These are phyloP conservation scores for Podospora pseudocomata DNA, from an alignment of 495 filamentous ascomycete genomes.

Conservation along the genomic window DNA sequence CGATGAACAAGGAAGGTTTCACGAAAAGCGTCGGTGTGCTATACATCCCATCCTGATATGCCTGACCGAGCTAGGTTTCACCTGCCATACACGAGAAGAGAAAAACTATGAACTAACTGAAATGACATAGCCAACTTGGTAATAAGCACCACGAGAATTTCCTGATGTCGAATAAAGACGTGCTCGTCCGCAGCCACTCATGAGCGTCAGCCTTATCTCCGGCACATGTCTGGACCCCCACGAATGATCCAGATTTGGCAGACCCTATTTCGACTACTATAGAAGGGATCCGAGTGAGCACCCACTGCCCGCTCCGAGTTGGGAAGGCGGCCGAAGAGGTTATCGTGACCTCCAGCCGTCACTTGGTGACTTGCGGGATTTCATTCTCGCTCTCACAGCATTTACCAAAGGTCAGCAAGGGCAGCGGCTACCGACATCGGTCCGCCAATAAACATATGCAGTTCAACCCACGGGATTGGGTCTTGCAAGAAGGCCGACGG, in stretches of 20 bases:
- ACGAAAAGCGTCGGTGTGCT: slow-evolving; percentile 1
- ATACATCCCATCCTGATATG: background rate
- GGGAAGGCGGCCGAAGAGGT: background rate
- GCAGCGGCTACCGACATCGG: slow-evolving; percentile 13
- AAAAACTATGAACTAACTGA: background rate
- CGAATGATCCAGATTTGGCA: background rate
- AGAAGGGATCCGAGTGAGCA: background rate
- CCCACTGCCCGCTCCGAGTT: too few relatives aligned
- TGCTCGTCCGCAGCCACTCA: background rate
- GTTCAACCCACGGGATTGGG: slow-evolving; percentile 1
- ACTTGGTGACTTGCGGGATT: background rate
- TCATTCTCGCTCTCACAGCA: background rate
- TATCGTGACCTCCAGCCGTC: background rate
- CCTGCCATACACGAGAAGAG: background rate
- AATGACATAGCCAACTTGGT: background rate
- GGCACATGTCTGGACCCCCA: slow-evolving; percentile 1
- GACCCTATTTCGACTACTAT: background rate
- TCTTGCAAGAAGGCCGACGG: slow-evolving; percentile 1
- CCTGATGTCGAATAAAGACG: background rate
- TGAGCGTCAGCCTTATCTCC: background rate
- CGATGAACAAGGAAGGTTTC: background rate
- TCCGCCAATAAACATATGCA: slow-evolving; percentile 7
- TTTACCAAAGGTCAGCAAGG: background rate
- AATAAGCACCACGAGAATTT: background rate
- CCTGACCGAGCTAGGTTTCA: background rate